These are phyloP conservation scores for Blumeria hordei DNA, from an alignment of 2,329 filamentous ascomycete species.

Conservation along the genomic window DNA sequence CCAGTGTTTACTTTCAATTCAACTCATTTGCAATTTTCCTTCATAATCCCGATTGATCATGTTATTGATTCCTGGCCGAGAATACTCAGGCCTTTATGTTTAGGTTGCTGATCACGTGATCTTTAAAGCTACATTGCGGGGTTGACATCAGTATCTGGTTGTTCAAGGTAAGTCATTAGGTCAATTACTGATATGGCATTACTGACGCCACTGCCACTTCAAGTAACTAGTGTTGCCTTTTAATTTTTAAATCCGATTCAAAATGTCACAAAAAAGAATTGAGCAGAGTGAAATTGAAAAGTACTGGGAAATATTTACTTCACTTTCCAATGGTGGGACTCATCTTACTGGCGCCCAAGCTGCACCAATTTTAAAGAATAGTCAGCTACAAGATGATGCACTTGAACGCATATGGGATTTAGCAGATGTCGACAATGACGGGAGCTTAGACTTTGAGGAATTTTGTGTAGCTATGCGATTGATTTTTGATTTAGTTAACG, in stretches of 20 bases:
- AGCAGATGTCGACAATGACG: conserved; percentile 90
- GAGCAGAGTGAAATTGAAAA: conserved; percentile 53
- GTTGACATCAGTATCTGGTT: too few relatives aligned
- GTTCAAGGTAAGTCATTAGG: too few relatives aligned
- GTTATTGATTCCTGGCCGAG: too few relatives aligned
- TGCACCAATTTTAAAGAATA: conserved; percentile 49
- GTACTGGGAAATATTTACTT: conserved; percentile 60
- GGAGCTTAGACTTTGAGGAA: conserved; percentile 95
- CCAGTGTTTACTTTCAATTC: too few relatives aligned
- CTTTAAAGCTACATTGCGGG: too few relatives aligned
- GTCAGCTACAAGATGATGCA: conserved; percentile 50
- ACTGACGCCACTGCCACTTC: too few relatives aligned
- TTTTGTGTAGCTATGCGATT: conserved; percentile 97
- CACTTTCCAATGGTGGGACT: conserved; percentile 35
- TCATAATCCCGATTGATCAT: too few relatives aligned
- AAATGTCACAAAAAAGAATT: conserved; percentile 26
- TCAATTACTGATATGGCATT: too few relatives aligned
- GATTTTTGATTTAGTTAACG: conserved; percentile 93
- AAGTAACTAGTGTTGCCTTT: too few relatives aligned
- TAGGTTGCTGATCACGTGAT: too few relatives aligned
- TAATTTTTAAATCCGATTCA: background rate
- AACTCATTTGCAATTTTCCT: too few relatives aligned
- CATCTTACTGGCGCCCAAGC: conserved; percentile 46
- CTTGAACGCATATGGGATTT: conserved; percentile 96
- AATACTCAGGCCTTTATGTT: too few relatives aligned